Conservation (phyloP, 2,329 filamentous ascomycete genomes). For the Xylariaceae sp. region DNA sequence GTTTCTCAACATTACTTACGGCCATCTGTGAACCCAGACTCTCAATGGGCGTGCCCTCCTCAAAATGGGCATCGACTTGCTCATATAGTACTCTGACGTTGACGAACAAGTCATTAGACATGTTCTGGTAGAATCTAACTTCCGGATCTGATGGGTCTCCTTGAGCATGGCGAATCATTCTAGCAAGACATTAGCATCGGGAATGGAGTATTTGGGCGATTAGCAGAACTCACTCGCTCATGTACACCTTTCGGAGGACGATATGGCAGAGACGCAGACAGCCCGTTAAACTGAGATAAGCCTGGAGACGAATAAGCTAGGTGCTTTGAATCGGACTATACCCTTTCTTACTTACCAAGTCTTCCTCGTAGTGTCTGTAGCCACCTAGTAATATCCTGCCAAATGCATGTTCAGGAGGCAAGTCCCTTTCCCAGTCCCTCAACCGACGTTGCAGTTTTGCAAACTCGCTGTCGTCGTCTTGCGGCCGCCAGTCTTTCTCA, state of each 20-base stretch:
- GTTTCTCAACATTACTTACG: constrained; percentile 38
- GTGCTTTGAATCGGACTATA: neutral
- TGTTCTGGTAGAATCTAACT: constrained; percentile 48
- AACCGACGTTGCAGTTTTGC: constrained; percentile 51
- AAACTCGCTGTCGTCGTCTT: constrained; percentile 56
- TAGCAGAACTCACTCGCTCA: constrained; percentile 52
- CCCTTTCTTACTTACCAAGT: constrained; percentile 49
- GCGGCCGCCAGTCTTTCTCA: constrained; percentile 51
- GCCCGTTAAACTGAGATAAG: constrained; percentile 62
- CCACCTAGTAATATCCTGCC: constrained; percentile 48
- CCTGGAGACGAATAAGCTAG: constrained; percentile 43
- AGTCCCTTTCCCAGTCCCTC: constrained; percentile 53
- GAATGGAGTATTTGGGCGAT: neutral
- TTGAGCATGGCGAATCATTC: constrained; percentile 51
- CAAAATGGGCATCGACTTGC: constrained; percentile 59
- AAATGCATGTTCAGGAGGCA: constrained; percentile 57
- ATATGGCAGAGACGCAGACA: constrained; percentile 63
- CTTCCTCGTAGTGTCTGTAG: constrained; percentile 55
- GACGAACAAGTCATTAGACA: constrained; percentile 55
- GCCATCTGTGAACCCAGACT: constrained; percentile 61
- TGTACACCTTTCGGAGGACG: constrained; percentile 59
- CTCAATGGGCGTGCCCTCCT: constrained; percentile 51
- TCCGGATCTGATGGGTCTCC: constrained; percentile 45
- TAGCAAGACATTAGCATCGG: constrained; percentile 31
- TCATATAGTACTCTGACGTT: constrained; percentile 56